Conservation (phyloP, 192 early-diverging fungal species). For the Rhizophlyctis rosea region DNA sequence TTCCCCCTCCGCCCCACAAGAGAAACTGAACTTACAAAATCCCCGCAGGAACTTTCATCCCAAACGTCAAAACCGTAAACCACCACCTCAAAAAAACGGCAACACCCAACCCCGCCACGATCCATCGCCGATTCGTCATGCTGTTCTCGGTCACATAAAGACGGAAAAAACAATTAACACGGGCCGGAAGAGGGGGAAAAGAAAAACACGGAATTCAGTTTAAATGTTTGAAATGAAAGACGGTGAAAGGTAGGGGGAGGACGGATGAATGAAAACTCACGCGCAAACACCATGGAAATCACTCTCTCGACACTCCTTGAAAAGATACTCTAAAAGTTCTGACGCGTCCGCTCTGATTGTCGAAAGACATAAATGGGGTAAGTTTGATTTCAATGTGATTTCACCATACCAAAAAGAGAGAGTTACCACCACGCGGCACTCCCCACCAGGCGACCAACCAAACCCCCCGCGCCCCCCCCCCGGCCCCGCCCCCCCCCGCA, state of each 20-base stretch:
- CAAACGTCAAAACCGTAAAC: constrained; percentile 42
- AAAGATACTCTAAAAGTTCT: constrained; percentile 84
- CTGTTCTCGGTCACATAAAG: constrained; percentile 14
- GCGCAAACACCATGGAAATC: constrained; percentile 41
- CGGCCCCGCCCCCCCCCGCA: no score
- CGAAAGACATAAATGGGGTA: not conserved
- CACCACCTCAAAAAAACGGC: constrained; percentile 29
- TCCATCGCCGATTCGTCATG: constrained; percentile 1
- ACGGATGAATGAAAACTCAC: constrained; percentile 20
- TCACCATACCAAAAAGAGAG: no score
- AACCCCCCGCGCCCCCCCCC: no score
- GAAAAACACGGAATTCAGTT: no score
- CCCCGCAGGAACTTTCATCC: constrained; percentile 43
- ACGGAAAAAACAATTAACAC: not conserved
- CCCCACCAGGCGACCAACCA: no score
- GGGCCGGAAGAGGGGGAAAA: constrained; percentile 1
- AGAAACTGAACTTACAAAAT: constrained; percentile 37
- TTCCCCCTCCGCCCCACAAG: no score
- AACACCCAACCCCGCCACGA: constrained; percentile 20
- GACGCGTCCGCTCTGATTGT: constrained; percentile 70
- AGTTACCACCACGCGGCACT: no score
- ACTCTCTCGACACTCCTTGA: constrained; percentile 76
- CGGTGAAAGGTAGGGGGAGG: no score
- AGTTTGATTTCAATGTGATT: no score
- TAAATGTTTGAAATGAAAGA: no score